These are phyloP conservation scores for Salvia rosmarinus DNA, from an alignment of 257 asterid species.

Conservation along the genomic window DNA sequence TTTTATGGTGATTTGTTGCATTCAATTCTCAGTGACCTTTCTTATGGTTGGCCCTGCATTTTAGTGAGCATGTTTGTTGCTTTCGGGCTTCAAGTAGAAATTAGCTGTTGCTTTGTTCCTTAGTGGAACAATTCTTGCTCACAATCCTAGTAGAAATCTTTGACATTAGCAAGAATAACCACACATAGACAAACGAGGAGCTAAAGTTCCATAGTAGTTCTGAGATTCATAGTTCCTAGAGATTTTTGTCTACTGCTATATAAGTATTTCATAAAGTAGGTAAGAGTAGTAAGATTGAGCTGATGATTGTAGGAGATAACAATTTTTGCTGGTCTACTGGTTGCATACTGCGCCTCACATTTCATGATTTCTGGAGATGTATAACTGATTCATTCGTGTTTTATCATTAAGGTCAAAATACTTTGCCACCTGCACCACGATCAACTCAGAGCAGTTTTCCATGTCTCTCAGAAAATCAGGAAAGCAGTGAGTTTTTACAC, in stretches of 20 bases:
- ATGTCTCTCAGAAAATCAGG: constrained; percentile 85
- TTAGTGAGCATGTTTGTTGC: background rate
- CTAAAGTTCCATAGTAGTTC: background rate
- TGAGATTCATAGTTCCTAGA: background rate
- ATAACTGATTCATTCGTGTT: constrained; percentile 26
- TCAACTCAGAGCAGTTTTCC: constrained; percentile 89
- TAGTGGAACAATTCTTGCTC: constrained; percentile 1
- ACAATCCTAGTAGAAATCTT: background rate
- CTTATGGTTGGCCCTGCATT: background rate
- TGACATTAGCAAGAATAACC: background rate
- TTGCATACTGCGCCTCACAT: background rate
- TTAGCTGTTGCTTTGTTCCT: constrained; percentile 7
- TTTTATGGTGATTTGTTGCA: background rate
- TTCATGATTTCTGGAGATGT: background rate
- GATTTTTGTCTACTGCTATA: background rate
- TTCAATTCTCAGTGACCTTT: background rate
- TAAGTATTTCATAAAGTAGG: background rate
- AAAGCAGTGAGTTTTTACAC: constrained; percentile 71
- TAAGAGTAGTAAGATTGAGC: background rate
- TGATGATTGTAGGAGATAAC: background rate
- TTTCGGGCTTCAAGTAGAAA: background rate
- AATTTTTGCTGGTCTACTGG: background rate
- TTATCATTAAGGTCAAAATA: constrained; percentile 64
- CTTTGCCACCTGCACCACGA: constrained; percentile 96
- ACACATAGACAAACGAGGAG: background rate